Evolutionary conservation across 169 alveolate genomes (phyloP).

Genomic region (Eimeria mitis): DNA sequence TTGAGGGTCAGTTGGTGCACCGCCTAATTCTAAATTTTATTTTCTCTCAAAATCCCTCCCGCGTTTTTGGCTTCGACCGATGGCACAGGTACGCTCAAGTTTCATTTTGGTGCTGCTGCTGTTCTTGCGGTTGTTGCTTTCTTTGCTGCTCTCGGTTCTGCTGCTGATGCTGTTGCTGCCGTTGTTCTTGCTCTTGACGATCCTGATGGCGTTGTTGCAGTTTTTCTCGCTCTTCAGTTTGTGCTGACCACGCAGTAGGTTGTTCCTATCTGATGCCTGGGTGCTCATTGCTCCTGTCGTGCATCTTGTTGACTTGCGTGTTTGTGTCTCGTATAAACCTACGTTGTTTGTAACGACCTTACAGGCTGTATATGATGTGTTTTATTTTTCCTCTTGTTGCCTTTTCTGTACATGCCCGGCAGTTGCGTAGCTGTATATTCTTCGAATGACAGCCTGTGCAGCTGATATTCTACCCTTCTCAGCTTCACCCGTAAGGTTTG

Average conservation of each 20-base stretch:
- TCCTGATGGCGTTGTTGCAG: background rate
- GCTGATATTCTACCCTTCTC: background rate
- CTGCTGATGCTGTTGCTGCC: background rate
- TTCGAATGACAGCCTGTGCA: background rate
- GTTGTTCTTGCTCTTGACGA: background rate
- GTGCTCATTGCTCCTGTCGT: background rate
- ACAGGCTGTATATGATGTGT: background rate
- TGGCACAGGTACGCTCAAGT: constrained; percentile 74
- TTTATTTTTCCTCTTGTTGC: background rate
- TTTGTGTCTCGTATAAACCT: background rate
- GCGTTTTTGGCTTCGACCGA: constrained; percentile 67
- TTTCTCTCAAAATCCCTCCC: constrained; percentile 38
- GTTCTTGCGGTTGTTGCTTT: background rate
- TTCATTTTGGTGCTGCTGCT: too few species aligned
- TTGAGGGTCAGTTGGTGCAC: constrained; percentile 51
- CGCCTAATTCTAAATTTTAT: constrained; percentile 36
- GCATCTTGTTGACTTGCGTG: background rate
- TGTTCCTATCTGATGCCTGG: background rate
- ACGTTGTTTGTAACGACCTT: background rate
- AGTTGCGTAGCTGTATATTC: background rate
- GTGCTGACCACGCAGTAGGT: background rate
- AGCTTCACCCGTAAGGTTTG: too few species aligned
- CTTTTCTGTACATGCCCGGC: background rate
- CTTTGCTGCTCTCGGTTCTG: background rate
- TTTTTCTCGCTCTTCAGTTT: background rate